Base-by-base conservation (phyloP, 2,329 filamentous ascomycete species). In the Blumeriella jaapii region DNA sequence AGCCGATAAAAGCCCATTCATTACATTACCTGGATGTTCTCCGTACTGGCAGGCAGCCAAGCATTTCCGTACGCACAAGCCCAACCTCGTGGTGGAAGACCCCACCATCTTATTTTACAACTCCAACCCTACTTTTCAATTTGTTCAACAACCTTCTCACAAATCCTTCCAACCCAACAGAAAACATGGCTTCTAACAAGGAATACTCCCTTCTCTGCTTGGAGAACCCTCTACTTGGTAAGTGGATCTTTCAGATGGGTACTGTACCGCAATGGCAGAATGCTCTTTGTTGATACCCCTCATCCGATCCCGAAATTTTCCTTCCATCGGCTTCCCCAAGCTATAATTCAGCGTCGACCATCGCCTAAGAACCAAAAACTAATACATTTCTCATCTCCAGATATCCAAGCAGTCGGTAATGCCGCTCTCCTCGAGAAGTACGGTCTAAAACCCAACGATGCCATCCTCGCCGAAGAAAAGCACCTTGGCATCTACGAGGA, bases 181-280 rank as follows among this genome's bases (percentile, higher is more conserved):
- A 6, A 27, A 26, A 54, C 55, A 93, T 93, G 84, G 70, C 82
- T 57, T 61, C 78, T 51, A 58, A 62, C 52, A 81, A 86, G 65
- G 79, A 86, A 63, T 96, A 81, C 67, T 71, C 83, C 62, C 81
- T 98, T 55, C 72, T 96, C 57, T 91, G 82, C 64, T 67, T 98
- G 55, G 91, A 95, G 79, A 98, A 98, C 65, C 91, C 91, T 61
- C 78, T 98, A 54, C 82, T 98, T 55, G 89, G 82, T 87, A 66
- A 51, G 71, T 63, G 6, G 20, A 19, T 8, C 32, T 11, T 29
- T 10, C 11, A 14, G 29, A 37, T 33, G 40, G 7, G 19, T 18
- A 26, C 14, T n/a, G n/a, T n/a, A n/a, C 15, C 16, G 29, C 24
- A 16, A 19, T 25, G 19, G 17, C 26, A 26, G 17, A 24, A 33